Conservation (phyloP, 495 filamentous ascomycete genomes). For the Aspergillus coremiiformis region DNA sequence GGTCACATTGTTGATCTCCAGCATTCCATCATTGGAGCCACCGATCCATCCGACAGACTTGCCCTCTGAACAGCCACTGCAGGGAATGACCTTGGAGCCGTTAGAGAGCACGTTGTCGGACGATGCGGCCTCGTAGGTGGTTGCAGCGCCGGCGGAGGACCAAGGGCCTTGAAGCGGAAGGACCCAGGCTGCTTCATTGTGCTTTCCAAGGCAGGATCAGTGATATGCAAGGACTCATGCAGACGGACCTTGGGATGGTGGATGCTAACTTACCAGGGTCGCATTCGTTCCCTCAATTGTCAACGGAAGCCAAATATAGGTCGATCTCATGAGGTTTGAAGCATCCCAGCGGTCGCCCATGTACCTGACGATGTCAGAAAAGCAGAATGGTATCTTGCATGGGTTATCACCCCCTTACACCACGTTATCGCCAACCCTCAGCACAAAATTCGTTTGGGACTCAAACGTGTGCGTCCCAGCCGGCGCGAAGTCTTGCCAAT, state of each 20-base stretch:
- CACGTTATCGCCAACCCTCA: background rate
- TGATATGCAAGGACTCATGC: background rate
- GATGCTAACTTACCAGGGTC: constrained; percentile 1
- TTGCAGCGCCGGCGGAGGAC: background rate
- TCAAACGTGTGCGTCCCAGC: constrained; percentile 42
- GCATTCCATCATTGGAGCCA: constrained; percentile 5
- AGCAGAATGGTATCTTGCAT: too few species aligned
- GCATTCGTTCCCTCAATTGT: constrained; percentile 48
- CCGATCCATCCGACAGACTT: constrained; percentile 11
- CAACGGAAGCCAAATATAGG: constrained; percentile 62
- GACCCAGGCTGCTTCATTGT: background rate
- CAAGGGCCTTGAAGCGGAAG: constrained; percentile 1
- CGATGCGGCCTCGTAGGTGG: background rate
- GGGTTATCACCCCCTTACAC: background rate
- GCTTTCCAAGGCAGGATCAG: background rate
- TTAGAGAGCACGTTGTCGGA: background rate
- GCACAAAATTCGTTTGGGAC: constrained; percentile 9
- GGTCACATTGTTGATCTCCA: background rate
- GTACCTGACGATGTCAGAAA: constrained; percentile 37
- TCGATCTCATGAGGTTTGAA: constrained; percentile 49
- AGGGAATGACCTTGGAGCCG: background rate
- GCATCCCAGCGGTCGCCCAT: constrained; percentile 61
- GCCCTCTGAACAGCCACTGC: constrained; percentile 3
- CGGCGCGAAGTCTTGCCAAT: constrained; percentile 53
- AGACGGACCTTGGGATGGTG: background rate